These are phyloP conservation scores for Ogataea hybrid DNA, from an alignment of 1,139 yeast species.

Conservation along the genomic window DNA sequence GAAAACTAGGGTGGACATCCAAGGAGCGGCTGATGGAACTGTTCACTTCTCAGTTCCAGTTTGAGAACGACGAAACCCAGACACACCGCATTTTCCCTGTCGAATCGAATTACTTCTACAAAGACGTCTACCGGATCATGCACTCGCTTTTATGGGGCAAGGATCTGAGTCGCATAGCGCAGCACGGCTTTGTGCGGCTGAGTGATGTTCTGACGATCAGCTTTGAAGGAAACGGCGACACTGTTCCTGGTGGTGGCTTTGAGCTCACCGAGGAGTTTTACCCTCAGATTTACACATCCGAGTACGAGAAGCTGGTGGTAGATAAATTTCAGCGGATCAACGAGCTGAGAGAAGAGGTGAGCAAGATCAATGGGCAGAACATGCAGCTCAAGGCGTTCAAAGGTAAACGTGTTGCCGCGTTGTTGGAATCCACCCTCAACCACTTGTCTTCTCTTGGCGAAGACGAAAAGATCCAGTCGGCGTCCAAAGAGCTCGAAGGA, in stretches of 20 bases:
- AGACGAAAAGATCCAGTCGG: constrained; percentile 11
- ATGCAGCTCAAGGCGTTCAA: constrained; percentile 31
- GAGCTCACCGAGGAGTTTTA: constrained; percentile 37
- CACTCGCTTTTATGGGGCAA: constrained; percentile 35
- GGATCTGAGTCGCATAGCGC: constrained; percentile 25
- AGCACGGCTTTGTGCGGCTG: constrained; percentile 32
- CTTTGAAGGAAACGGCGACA: constrained; percentile 33
- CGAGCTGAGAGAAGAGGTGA: constrained; percentile 27
- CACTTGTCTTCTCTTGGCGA: constrained; percentile 15
- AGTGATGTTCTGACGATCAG: constrained; percentile 40
- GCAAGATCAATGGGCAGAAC: constrained; percentile 21
- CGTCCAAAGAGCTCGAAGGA: constrained; percentile 16
- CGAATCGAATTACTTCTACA: constrained; percentile 30
- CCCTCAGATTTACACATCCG: constrained; percentile 43
- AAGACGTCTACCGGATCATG: constrained; percentile 33
- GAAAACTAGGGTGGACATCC: constrained; percentile 12
- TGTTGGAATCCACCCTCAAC: constrained; percentile 30
- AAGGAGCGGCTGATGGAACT: constrained; percentile 17
- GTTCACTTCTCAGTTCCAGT: constrained; percentile 21
- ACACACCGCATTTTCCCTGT: constrained; percentile 30
- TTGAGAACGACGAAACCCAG: constrained; percentile 19
- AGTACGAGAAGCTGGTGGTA: constrained; percentile 25
- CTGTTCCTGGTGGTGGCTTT: constrained; percentile 36
- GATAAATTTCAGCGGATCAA: constrained; percentile 14
- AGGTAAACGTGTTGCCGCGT: constrained; percentile 36